Evolutionary conservation across 345 rosid species (phyloP), one percentile per base, ranked within the genome.

Genomic region (Acer yangbiense): DNA sequence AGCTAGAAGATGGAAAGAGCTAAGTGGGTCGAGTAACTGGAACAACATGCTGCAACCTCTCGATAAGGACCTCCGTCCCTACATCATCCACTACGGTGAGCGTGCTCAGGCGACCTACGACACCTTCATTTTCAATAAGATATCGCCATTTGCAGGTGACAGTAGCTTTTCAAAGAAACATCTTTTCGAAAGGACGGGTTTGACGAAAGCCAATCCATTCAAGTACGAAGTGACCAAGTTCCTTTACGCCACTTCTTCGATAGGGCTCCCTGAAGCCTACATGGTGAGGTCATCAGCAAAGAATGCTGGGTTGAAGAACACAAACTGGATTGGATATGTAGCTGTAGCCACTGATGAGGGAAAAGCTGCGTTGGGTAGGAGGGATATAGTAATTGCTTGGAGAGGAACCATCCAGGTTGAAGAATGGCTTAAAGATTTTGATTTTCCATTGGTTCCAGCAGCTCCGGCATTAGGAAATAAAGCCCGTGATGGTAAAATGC

Each of bases 261-360:
- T 85, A 43, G 68, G 79, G 3, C 39, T 90, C 64, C 87, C 91
- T 10, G 64, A 68, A 29, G 50, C 76, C 44, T 88, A 82, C 69
- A 60, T 90, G 16, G 16, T 90, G 64, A 80, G 66, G 77, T 73
- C 89, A 23, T 60, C 75, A 48, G 81, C 88, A 4, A 74, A 68
- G 58, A 82, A 87, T 11, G 80, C 83, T 6, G 76, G 87, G 67
- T 55, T 18, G 27, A 85, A 69, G 58, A 83, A 88, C 77, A 83
- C 92, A 10, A 87, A 86, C 76, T 90, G 94, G 94, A 83, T 88
- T 7, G 89, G 92, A 61, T 90, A 83, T 65, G 69, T 88, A 0
- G 89, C 94, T 9, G 92, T 86, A 6, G 85, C 88, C 54, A 87
- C 88, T 5, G 85, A 90, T 65, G 75, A 83, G 55, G 91, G 85